These are phyloP conservation scores for Botrytis tulipae DNA, from an alignment of 2,329 filamentous ascomycete species.

Conservation along the genomic window DNA sequence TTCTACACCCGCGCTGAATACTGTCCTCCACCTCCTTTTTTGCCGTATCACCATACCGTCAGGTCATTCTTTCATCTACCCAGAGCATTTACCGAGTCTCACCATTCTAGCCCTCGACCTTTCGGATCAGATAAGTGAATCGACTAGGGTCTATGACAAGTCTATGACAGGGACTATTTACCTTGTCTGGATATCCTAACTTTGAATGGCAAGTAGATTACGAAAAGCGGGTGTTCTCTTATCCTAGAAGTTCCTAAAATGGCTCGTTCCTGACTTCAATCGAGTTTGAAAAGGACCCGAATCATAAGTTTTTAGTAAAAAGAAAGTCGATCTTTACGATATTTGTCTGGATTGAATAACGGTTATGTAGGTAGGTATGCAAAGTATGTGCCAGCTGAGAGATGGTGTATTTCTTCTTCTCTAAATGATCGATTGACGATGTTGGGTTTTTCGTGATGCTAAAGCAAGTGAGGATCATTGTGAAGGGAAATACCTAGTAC, in stretches of 20 bases:
- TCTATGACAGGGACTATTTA: background rate
- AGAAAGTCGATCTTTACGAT: background rate
- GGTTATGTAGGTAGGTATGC: background rate
- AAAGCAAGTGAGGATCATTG: background rate
- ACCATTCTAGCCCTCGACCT: background rate
- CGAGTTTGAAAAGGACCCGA: background rate
- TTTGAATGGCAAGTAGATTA: background rate
- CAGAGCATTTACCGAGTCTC: background rate
- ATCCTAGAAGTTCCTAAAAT: background rate
- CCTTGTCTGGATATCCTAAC: background rate
- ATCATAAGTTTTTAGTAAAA: background rate
- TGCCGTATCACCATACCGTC: background rate
- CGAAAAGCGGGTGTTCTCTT: background rate
- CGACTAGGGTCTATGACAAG: background rate
- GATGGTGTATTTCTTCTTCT: background rate
- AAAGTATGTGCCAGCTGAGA: background rate
- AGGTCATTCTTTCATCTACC: background rate
- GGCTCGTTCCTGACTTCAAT: background rate
- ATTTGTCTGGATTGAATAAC: background rate
- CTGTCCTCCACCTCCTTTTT: background rate
- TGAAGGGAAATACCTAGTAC: background rate
- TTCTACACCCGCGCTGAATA: background rate
- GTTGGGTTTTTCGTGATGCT: background rate
- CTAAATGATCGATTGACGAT: background rate
- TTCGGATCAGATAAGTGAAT: conserved; percentile 12